A percentile compares a stretch with the other conserved stretches of the same genome.
Evolutionary conservation across 2,329 filamentous ascomycete genomes (phyloP).

Genomic region (Cercospora sojina): DNA sequence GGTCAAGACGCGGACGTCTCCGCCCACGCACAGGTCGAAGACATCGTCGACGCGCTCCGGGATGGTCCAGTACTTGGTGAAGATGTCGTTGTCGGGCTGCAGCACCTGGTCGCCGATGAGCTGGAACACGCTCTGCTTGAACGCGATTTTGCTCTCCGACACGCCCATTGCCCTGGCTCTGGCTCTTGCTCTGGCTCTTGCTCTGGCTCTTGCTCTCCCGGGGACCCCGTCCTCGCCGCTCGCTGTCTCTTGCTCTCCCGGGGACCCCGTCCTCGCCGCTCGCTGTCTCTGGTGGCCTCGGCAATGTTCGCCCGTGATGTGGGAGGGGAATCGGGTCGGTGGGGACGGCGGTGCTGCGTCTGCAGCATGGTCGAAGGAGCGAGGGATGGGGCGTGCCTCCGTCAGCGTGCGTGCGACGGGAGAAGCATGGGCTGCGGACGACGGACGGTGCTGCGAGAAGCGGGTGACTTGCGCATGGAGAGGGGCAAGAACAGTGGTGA

Average conservation of each 20-base stretch:
- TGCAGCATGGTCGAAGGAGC: neutral
- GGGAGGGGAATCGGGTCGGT: neutral
- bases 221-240: too few species aligned
- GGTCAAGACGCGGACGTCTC: slow-evolving; percentile 40
- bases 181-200: neutral
- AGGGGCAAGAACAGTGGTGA: neutral
- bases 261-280: too few species aligned
- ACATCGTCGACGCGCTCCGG: slow-evolving; percentile 94
- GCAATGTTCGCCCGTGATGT: neutral
- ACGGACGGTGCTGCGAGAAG: neutral
- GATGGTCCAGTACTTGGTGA: slow-evolving; percentile 85
- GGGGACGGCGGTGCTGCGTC: neutral
- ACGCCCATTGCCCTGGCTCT: slow-evolving; percentile 69
- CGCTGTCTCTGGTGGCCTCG: too few species aligned
- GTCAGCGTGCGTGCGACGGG: neutral
- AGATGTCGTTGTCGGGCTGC: slow-evolving; percentile 83
- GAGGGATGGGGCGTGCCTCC: neutral
- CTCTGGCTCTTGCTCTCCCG: too few species aligned
- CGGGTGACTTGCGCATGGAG: neutral
- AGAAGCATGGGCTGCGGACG: neutral
- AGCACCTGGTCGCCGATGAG: slow-evolving; percentile 91
- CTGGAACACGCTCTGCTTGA: slow-evolving; percentile 97
- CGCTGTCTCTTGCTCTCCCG: too few species aligned
- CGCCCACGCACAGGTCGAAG: slow-evolving; percentile 89
- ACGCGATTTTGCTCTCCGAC: slow-evolving; percentile 97